Evolutionary conservation across 2,329 filamentous ascomycete species (phyloP).

Genomic region (Epichloe typhina): DNA sequence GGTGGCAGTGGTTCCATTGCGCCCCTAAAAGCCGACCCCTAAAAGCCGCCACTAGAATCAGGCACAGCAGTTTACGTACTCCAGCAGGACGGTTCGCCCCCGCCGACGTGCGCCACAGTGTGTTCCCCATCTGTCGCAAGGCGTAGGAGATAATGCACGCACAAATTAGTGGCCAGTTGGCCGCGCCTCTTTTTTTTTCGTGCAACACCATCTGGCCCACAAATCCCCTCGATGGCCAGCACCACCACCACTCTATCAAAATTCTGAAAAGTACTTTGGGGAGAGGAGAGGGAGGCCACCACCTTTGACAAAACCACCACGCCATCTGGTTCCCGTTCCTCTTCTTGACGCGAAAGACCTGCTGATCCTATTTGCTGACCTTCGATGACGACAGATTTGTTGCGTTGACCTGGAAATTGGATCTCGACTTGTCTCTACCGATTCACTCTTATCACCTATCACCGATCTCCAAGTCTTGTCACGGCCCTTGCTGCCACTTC

Average conservation of each 20-base stretch:
- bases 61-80: background rate
- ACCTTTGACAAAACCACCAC: background rate
- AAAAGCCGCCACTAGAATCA: background rate
- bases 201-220: background rate
- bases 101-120: background rate
- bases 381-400: no score
- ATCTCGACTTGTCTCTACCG: no score
- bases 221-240: background rate
- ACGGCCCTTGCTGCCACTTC: background rate
- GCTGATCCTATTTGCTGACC: no score
- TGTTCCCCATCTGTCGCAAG: no score
- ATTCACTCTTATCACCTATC: no score
- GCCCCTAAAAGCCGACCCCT: background rate
- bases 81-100: no score
- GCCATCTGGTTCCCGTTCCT: no score
- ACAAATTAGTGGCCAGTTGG: no score
- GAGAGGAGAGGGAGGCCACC: background rate
- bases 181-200: background rate
- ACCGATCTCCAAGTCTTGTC: background rate
- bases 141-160: no score
- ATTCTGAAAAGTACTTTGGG: background rate
- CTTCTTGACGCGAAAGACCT: no score
- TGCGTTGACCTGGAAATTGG: no score
- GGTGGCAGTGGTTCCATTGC: background rate
- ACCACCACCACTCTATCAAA: background rate